Evolutionary conservation across 2,329 filamentous ascomycete species (phyloP), one percentile per base, ranked within the genome.

Genomic region (Paracoccidioides brasiliensis): DNA sequence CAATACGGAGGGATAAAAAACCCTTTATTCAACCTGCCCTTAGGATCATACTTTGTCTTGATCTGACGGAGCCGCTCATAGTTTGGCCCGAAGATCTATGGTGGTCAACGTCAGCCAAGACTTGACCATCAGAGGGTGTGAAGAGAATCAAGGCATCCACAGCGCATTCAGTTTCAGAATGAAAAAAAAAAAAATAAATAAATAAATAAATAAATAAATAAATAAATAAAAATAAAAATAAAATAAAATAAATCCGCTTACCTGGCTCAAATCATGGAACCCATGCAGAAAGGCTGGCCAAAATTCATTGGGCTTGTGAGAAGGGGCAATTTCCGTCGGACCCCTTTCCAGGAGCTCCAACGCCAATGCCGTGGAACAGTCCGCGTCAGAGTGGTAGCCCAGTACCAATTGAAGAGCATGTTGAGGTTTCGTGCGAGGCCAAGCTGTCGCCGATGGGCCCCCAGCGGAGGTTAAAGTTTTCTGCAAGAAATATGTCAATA

Each of bases 21-120:
- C 10, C 38, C 49, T 6, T 51, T 52, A 33, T 53, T 53, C 15
- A 45, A 28, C 5, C 41, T 45, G 14, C 52, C 30, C 14, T 28
- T 35, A 4, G 72, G 72, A 57, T 75, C 73, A 58, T 70, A 74
- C 52, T 70, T 68, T 8, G 62, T 56, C 65, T 75, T 75, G 32
- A 75, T 62, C 5, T 57, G 7, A 3, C 65, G 59, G 28, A 74
- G 62, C 2, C 55, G 63, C 0, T 58, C 58, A 48, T 74, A 74
- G 57, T 72, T 75, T 3, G 51, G 55, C 4, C 73, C 72, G 56
- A 70, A 75, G 58, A 74, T 53, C 51, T 53, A 53, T 35, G 28
- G n/a, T 2, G 40, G 10, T 4, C 15, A 22, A 44, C 22, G 15
- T 51, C 35, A 38, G 10, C 48, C 22, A 22, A 22, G 22, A 22